phyloP scores from a whole-genome alignment of 495 filamentous ascomycete species.

The Penicillium dipodomyicola region DNA sequence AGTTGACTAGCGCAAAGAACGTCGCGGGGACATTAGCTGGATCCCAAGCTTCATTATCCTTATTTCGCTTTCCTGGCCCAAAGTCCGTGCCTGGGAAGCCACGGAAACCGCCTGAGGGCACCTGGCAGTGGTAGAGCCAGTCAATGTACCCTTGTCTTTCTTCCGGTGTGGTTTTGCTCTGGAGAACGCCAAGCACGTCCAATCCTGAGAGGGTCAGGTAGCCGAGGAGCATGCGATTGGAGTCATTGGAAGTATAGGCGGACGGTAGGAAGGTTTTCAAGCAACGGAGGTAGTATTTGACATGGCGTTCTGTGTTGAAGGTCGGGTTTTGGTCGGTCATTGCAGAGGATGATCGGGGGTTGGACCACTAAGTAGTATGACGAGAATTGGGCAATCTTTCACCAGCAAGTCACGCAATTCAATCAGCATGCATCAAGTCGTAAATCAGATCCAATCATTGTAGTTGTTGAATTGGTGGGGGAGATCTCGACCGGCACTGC shows the following conservation, averaged over 20 bases:
- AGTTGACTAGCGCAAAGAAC: constrained; percentile 75
- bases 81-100: constrained; percentile 70
- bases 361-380: not conserved
- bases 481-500: constrained; percentile 16
- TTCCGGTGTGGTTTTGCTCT: constrained; percentile 50
- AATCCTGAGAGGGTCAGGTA: constrained; percentile 84
- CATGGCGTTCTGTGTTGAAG: constrained; percentile 70
- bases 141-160: constrained; percentile 61
- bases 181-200: constrained; percentile 70
- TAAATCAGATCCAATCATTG: constrained; percentile 7
- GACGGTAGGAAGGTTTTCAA: constrained; percentile 76
- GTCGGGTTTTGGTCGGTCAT: constrained; percentile 36
- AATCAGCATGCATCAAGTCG: constrained; percentile 1
- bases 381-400: not conserved
- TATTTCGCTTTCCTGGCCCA: constrained; percentile 40
- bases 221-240: constrained; percentile 81
- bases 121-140: constrained; percentile 76
- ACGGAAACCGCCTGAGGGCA: constrained; percentile 73
- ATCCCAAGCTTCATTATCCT: constrained; percentile 61
- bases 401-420: not conserved
- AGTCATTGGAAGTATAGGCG: constrained; percentile 81
- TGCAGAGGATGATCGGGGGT: not conserved
- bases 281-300: constrained; percentile 91
- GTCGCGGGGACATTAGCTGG: constrained; percentile 82
- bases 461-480: constrained; percentile 13